phyloP scores from a whole-genome alignment of 2,329 filamentous ascomycete species.

The Sclerotinia borealis region DNA sequence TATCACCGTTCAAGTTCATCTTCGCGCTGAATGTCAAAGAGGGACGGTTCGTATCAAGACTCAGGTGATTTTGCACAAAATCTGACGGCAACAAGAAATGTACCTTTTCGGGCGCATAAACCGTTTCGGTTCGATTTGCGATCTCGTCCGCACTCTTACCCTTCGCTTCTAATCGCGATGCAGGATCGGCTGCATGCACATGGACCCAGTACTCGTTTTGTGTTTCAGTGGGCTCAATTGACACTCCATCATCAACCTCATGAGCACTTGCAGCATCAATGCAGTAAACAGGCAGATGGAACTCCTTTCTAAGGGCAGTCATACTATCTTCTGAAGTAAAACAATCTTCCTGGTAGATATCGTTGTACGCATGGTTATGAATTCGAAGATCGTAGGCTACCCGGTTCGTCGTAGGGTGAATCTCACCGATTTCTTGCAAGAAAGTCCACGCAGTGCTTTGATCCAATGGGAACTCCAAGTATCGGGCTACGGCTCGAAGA shows the following conservation, averaged over 20 bases:
- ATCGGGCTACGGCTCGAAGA: constrained; percentile 55
- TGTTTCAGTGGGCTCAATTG: constrained; percentile 52
- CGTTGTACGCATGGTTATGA: background rate
- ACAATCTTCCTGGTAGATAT: background rate
- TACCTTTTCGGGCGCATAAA: constrained; percentile 53
- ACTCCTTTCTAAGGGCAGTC: constrained; percentile 50
- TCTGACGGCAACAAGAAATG: constrained; percentile 52
- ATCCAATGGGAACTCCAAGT: constrained; percentile 44
- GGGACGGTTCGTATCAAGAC: constrained; percentile 45
- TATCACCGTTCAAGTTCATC: constrained; percentile 45
- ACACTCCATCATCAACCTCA: constrained; percentile 76
- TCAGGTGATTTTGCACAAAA: constrained; percentile 46
- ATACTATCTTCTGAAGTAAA: constrained; percentile 38
- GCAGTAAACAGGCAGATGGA: constrained; percentile 59
- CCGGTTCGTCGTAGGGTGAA: constrained; percentile 65
- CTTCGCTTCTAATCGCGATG: constrained; percentile 58
- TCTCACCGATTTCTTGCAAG: constrained; percentile 67
- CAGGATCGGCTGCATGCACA: constrained; percentile 72
- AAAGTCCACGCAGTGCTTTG: constrained; percentile 54
- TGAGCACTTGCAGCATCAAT: constrained; percentile 62
- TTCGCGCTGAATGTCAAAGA: constrained; percentile 58
- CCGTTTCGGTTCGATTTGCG: constrained; percentile 52
- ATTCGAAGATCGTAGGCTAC: constrained; percentile 55
- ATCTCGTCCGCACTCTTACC: constrained; percentile 55
- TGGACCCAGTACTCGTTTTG: constrained; percentile 65